These are phyloP conservation scores for Neurospora pannonica DNA, from an alignment of 495 filamentous ascomycete species.

Conservation along the genomic window DNA sequence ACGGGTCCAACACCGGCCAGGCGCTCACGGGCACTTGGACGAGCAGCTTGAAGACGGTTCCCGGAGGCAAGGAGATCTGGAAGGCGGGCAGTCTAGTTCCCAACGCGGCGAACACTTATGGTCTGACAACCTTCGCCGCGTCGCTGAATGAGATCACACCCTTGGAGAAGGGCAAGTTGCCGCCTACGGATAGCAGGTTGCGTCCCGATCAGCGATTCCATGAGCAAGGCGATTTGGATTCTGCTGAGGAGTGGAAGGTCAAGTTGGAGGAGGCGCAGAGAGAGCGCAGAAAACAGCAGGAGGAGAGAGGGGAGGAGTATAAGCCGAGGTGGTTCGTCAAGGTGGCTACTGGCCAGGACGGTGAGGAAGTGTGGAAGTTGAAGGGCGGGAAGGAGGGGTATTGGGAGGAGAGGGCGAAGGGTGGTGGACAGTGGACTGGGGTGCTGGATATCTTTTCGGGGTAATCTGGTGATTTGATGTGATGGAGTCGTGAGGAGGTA, in stretches of 20 bases:
- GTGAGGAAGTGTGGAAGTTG: constrained; percentile 72
- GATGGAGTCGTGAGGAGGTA: neutral
- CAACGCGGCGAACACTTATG: constrained; percentile 68
- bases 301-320: constrained; percentile 60
- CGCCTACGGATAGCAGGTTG: constrained; percentile 72
- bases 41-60: constrained; percentile 49
- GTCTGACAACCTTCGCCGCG: constrained; percentile 79
- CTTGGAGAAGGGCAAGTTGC: constrained; percentile 61
- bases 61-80: constrained; percentile 66
- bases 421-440: constrained; percentile 50
- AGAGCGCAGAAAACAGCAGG: constrained; percentile 61
- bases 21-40: constrained; percentile 82
- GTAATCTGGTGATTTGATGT: neutral
- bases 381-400: constrained; percentile 77
- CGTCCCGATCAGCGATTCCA: constrained; percentile 87
- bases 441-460: constrained; percentile 58
- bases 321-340: constrained; percentile 74
- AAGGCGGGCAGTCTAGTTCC: constrained; percentile 63
- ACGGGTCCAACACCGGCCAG: constrained; percentile 50
- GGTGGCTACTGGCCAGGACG: constrained; percentile 41
- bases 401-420: constrained; percentile 73
- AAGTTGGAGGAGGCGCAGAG: constrained; percentile 81
- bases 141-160: constrained; percentile 78
- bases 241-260: constrained; percentile 75
- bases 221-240: constrained; percentile 73